Conservation (phyloP, 805 yeast species). For the Lachancea quebecensis region DNA sequence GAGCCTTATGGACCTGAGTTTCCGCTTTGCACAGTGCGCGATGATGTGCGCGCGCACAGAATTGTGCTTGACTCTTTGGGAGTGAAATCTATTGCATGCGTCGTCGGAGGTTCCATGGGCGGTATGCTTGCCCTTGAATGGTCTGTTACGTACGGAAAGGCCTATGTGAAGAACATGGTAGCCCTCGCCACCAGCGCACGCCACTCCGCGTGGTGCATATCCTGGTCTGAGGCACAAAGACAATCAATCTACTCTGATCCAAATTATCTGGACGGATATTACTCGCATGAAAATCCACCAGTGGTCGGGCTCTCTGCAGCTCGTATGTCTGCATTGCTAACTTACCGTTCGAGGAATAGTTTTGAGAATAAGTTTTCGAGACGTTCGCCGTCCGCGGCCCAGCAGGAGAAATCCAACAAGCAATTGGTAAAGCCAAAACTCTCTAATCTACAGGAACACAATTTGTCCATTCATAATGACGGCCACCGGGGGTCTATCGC, state of each 20-base stretch:
- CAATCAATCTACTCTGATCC: conserved; percentile 96
- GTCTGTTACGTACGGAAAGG: conserved; percentile 53
- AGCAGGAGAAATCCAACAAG: conserved; percentile 28
- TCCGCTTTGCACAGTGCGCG: conserved; percentile 89
- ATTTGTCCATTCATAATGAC: conserved; percentile 84
- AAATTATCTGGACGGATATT: conserved; percentile 85
- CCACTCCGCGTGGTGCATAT: conserved; percentile 97
- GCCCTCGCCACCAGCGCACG: conserved; percentile 92
- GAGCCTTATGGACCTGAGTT: conserved; percentile 87
- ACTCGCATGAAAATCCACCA: conserved; percentile 72
- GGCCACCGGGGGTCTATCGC: conserved; percentile 42
- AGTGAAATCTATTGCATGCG: conserved; percentile 73
- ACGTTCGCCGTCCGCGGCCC: conserved; percentile 45
- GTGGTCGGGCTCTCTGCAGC: conserved; percentile 88
- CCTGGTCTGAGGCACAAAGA: conserved; percentile 98
- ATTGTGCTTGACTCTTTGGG: conserved; percentile 72
- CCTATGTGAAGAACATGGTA: conserved; percentile 63
- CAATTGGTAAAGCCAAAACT: conserved; percentile 23
- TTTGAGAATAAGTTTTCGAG: conserved; percentile 93
- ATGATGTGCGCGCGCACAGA: conserved; percentile 77
- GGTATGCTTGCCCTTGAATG: conserved; percentile 94
- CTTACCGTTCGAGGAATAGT: conserved; percentile 86
- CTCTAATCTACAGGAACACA: conserved; percentile 53
- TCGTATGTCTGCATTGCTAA: conserved; percentile 90
- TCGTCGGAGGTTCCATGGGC: conserved; percentile 98